Evolutionary conservation across 1,284 basidiomycete genomes (phyloP).

Genomic region (Baeospora myosura): DNA sequence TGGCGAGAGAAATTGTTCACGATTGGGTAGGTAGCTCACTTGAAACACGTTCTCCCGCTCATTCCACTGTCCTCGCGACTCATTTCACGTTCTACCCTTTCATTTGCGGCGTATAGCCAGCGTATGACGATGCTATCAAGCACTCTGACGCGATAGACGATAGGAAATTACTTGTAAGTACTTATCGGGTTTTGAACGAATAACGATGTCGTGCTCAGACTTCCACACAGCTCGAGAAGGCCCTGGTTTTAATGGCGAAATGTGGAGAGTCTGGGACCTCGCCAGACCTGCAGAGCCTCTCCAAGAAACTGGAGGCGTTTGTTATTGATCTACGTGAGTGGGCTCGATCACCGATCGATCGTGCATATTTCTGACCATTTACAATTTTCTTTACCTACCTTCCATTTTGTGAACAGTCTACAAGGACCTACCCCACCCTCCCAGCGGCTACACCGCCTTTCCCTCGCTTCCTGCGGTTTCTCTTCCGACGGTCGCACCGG

Average conservation of each 20-base stretch:
- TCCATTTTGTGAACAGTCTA: conserved; percentile 34
- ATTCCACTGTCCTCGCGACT: too few relatives aligned
- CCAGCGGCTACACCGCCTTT: conserved; percentile 39
- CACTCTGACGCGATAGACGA: conserved; percentile 46
- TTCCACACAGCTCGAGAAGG: conserved; percentile 43
- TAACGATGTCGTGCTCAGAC: neutral
- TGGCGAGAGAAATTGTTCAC: too few relatives aligned
- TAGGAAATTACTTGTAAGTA: conserved; percentile 44
- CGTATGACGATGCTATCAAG: conserved; percentile 41
- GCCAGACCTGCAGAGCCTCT: conserved; percentile 23
- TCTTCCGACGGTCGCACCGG: conserved; percentile 6
- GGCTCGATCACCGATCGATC: conserved; percentile 6
- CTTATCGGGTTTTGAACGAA: neutral
- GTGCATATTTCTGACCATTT: too few relatives aligned
- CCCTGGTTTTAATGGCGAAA: conserved; percentile 48
- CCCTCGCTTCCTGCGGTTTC: conserved; percentile 8
- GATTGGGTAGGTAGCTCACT: too few relatives aligned
- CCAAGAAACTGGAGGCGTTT: conserved; percentile 34
- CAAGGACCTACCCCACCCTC: conserved; percentile 65
- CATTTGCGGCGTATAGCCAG: conserved; percentile 19
- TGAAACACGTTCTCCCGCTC: too few relatives aligned
- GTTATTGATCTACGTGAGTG: conserved; percentile 46
- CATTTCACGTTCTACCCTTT: too few relatives aligned
- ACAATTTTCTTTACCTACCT: too few relatives aligned
- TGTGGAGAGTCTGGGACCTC: conserved; percentile 27